Evolutionary conservation across 2,329 filamentous ascomycete genomes (phyloP).

Genomic region (Cordyceps farinosa): DNA sequence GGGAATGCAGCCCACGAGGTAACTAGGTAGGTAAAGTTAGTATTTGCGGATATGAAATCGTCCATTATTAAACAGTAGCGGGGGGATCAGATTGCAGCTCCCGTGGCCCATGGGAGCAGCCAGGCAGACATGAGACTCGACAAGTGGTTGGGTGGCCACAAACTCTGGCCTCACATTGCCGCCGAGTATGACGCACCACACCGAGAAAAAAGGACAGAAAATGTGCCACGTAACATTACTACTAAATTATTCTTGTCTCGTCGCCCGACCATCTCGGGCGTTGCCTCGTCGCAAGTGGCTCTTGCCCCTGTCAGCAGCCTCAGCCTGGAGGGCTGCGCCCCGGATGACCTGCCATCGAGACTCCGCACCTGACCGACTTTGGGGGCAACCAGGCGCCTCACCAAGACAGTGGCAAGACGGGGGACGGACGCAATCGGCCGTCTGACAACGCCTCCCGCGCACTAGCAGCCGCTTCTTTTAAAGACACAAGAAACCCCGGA

Average conservation of each 20-base stretch:
- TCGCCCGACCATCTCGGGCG: background rate
- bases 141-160: background rate
- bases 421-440: background rate
- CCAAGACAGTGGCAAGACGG: background rate
- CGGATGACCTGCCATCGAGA: constrained; percentile 12
- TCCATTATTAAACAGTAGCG: too few relatives aligned
- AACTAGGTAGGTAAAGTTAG: too few relatives aligned
- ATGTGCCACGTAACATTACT: background rate
- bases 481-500: background rate
- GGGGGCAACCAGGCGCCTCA: background rate
- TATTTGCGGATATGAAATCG: too few relatives aligned
- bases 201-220: background rate
- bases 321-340: constrained; percentile 3
- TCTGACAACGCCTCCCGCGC: background rate
- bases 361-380: constrained; percentile 8
- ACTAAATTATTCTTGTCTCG: background rate
- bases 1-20: too few relatives aligned
- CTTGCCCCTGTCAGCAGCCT: constrained; percentile 11
- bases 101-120: background rate
- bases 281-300: background rate
- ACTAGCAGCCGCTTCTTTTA: too few relatives aligned
- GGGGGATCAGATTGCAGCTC: too few relatives aligned
- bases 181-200: background rate
- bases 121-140: background rate
- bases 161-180: background rate